Evolutionary conservation across 2,329 filamentous ascomycete genomes (phyloP).

Genomic region (Fusarium devonianum): DNA sequence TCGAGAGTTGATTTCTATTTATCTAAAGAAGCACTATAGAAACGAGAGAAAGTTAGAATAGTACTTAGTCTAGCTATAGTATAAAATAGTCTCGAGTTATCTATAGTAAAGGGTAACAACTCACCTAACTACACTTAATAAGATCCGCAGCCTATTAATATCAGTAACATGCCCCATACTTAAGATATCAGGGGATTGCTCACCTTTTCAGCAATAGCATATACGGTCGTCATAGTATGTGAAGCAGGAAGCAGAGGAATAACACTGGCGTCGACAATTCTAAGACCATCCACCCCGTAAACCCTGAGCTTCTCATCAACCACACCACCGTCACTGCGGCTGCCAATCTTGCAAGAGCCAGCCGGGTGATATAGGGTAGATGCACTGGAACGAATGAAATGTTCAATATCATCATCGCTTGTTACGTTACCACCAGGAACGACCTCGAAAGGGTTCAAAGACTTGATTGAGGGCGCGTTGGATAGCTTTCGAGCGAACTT

Average conservation of each 20-base stretch:
- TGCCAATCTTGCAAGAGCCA: slow-evolving; percentile 48
- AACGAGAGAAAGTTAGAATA: too few species aligned
- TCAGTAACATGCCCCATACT: too few species aligned
- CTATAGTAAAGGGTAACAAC: too few species aligned
- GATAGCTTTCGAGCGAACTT: slow-evolving; percentile 21
- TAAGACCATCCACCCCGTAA: slow-evolving; percentile 41
- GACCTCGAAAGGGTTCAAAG: slow-evolving; percentile 17
- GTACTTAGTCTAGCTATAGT: too few species aligned
- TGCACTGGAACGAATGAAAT: slow-evolving; percentile 20
- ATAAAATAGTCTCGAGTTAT: too few species aligned
- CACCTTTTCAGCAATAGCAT: slow-evolving; percentile 47
- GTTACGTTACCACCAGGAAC: slow-evolving; percentile 16
- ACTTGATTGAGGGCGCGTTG: slow-evolving; percentile 6
- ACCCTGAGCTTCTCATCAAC: slow-evolving; percentile 43
- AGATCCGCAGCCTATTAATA: too few species aligned
- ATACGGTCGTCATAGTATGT: slow-evolving; percentile 47
- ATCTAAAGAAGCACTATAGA: too few species aligned
- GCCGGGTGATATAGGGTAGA: slow-evolving; percentile 32
- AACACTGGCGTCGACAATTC: slow-evolving; percentile 43
- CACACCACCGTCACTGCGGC: slow-evolving; percentile 47
- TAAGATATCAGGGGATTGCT: too few species aligned
- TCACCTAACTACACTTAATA: too few species aligned
- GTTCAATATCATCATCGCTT: slow-evolving; percentile 22
- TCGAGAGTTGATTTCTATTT: too few species aligned
- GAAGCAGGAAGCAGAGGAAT: slow-evolving; percentile 43